phyloP scores from a whole-genome alignment of 352 stramenopile genomes.

The Peronospora destructor region DNA sequence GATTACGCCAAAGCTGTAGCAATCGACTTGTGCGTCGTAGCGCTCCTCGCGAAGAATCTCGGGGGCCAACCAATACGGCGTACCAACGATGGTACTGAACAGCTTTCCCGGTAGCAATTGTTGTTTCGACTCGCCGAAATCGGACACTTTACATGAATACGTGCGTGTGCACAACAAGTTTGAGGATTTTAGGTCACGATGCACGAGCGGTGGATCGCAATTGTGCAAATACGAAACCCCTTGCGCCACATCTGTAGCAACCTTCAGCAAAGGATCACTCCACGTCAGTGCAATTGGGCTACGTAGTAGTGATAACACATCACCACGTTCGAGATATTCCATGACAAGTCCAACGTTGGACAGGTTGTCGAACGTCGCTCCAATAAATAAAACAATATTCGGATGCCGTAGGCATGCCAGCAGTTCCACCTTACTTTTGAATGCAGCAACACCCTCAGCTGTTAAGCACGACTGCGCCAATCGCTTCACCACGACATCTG shows the following conservation, averaged over 20 bases:
- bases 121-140: slow-evolving; percentile 75
- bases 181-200: slow-evolving; percentile 78
- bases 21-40: slow-evolving; percentile 80
- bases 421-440: slow-evolving; percentile 74
- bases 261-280: slow-evolving; percentile 74
- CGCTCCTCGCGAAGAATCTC: slow-evolving; percentile 78
- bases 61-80: slow-evolving; percentile 79
- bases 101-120: slow-evolving; percentile 35
- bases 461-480: slow-evolving; percentile 53
- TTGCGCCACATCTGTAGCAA: slow-evolving; percentile 75
- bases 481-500: slow-evolving; percentile 70
- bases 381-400: slow-evolving; percentile 85
- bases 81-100: slow-evolving; percentile 75
- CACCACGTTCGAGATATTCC: slow-evolving; percentile 70
- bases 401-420: slow-evolving; percentile 72
- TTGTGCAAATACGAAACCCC: slow-evolving; percentile 79
- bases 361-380: slow-evolving; percentile 76
- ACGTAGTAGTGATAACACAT: slow-evolving; percentile 55
- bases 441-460: slow-evolving; percentile 54
- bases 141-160: slow-evolving; percentile 76
- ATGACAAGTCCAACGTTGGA: slow-evolving; percentile 71
- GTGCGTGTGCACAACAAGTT: slow-evolving; percentile 71
- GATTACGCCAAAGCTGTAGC: slow-evolving; percentile 86
- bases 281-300: slow-evolving; percentile 62
- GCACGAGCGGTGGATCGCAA: slow-evolving; percentile 65